Base-by-base conservation (phyloP, 2,329 filamentous ascomycete species). In the Periconia digitata region DNA sequence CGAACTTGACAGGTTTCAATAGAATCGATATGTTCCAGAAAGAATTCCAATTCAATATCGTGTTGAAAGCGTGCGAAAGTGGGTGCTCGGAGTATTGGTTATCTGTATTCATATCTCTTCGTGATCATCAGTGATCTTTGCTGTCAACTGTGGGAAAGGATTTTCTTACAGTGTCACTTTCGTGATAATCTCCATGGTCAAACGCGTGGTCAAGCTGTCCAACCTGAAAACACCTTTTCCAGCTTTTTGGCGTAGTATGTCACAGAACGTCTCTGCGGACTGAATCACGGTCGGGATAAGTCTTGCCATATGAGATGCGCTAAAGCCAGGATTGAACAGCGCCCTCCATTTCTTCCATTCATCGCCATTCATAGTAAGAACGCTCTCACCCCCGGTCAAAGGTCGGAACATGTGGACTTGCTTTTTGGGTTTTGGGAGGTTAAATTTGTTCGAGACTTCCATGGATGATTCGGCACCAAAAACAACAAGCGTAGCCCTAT, bases 291-390 rank as follows among this genome's bases (percentile, higher is more conserved):
- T 35, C 12, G 52, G 52, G 4, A 51, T 45, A 3, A 51, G 71
- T 68, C 21, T 69, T 70, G 1, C 59, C 77, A 3, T 78, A 73
- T 0, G 78, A 73, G 52, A 74, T 76, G 23, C 81, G 55, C 49
- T 50, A 40, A 52, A 55, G 1, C 48, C 57, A 1, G 50, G 51
- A 15, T 54, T 62, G 41, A 62, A 64, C 8, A 62, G 35, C 4
- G 45, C 34, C 12, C 58, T 43, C 40, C 52, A 57, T 2, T 77
- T 70, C 40, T 60, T 64, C 58, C 59, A 64, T 20, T 53, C 46
- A 1, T 44, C 16, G 5, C 43, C 50, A 21, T 49, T 53, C 52
- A 58, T 62, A 0, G 50, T 40, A 17, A 63, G 40, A 0, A 63
- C 15, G 38, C 43, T 54, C 1, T 36, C 42, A 0, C 58, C 55